phyloP scores from a whole-genome alignment of 345 rosid species.

The Conringia planisiliqua region DNA sequence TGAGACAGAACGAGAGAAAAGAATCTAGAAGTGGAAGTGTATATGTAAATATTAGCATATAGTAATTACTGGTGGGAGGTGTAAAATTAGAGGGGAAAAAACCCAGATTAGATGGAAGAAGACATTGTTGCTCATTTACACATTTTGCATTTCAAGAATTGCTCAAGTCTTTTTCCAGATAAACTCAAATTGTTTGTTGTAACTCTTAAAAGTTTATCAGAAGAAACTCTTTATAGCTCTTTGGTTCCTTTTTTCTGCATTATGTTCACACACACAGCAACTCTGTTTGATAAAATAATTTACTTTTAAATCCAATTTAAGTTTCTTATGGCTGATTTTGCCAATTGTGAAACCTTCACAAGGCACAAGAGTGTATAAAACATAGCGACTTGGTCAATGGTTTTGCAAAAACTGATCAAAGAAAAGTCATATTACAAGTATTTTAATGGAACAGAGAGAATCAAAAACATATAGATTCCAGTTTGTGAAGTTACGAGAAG shows the following conservation, averaged over 20 bases:
- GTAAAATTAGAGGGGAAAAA: neutral
- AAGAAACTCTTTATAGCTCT: slow-evolving; percentile 7
- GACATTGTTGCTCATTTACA: slow-evolving; percentile 6
- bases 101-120: slow-evolving; percentile 11
- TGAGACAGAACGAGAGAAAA: neutral
- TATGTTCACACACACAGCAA: neutral
- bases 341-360: neutral
- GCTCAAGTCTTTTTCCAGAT: neutral
- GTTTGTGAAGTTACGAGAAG: neutral
- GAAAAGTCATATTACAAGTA: slow-evolving; percentile 3
- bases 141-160: neutral
- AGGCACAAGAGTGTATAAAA: neutral
- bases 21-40: slow-evolving; percentile 14
- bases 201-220: slow-evolving; percentile 13
- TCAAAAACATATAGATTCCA: neutral
- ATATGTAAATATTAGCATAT: slow-evolving; percentile 15
- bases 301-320: neutral
- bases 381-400: neutral
- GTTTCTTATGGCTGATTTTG: neutral
- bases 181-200: slow-evolving; percentile 7
- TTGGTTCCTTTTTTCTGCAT: neutral
- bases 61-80: slow-evolving; percentile 20
- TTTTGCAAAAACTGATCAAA: neutral
- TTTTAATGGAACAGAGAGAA: neutral
- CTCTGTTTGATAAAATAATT: neutral